phyloP scores from a whole-genome alignment of 805 yeast species.

The Torulaspora gathmanii region DNA sequence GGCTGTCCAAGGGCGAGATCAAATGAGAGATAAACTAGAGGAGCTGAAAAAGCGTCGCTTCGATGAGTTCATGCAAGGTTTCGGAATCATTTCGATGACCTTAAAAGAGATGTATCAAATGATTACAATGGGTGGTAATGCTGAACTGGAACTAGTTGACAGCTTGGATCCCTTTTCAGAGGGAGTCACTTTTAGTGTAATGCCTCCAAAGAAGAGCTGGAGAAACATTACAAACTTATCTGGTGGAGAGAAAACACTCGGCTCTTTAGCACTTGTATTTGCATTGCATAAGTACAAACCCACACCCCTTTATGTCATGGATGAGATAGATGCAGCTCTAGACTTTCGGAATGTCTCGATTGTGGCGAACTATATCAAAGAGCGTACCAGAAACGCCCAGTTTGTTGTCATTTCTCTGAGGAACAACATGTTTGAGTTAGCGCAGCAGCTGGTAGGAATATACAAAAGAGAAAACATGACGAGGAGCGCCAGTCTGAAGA shows the following conservation, averaged over 20 bases:
- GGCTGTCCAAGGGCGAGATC: constrained; percentile 65
- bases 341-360: constrained; percentile 96
- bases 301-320: constrained; percentile 97
- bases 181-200: constrained; percentile 92
- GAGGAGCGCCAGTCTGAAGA: constrained; percentile 70
- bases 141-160: constrained; percentile 92
- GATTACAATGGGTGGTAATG: constrained; percentile 99
- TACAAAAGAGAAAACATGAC: constrained; percentile 93
- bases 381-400: constrained; percentile 93
- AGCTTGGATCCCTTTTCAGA: constrained; percentile 97
- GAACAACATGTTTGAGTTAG: constrained; percentile 96
- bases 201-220: constrained; percentile 99
- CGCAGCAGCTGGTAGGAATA: constrained; percentile 90
- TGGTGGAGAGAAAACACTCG: constrained; percentile 96
- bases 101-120: constrained; percentile 95
- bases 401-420: constrained; percentile 91
- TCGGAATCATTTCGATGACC: constrained; percentile 76
- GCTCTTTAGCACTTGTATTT: constrained; percentile 91
- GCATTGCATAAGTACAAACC: constrained; percentile 95
- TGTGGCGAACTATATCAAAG: constrained; percentile 95
- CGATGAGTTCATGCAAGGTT: constrained; percentile 92
- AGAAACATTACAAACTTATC: constrained; percentile 89
- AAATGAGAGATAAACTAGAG: constrained; percentile 55
- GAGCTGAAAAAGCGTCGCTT: constrained; percentile 66
- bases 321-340: constrained; percentile 97